Percentiles rank a stretch among this genome's conserved stretches.
These are phyloP conservation scores for Chlamydomonas sp. DNA, from an alignment of 139 green algal genomes.

Conservation along the genomic window DNA sequence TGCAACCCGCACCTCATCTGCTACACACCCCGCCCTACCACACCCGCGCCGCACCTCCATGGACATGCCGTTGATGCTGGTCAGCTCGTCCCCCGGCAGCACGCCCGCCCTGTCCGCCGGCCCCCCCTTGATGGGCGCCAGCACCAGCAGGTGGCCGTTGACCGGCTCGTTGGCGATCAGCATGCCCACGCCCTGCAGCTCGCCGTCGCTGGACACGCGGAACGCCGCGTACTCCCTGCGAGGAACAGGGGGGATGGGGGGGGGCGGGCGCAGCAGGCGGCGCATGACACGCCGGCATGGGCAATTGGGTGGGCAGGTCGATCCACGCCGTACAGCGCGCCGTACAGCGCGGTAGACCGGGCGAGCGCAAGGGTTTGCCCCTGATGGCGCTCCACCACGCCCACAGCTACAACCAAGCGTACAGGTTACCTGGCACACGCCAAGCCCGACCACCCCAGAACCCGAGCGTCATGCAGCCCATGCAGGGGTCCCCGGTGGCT, in stretches of 20 bases:
- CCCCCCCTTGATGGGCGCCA: slow-evolving; percentile 87
- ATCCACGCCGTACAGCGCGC: no score
- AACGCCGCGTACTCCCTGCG: slow-evolving; percentile 88
- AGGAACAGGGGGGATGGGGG: neutral
- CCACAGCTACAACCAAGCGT: no score
- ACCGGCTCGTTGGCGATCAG: slow-evolving; percentile 82
- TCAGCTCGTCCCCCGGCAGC: slow-evolving; percentile 85
- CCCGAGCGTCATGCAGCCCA: no score
- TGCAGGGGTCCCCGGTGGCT: no score
- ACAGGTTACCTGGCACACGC: no score
- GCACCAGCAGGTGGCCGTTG: slow-evolving; percentile 68
- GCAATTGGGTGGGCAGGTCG: neutral
- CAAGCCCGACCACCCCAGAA: no score
- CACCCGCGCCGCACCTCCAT: slow-evolving; percentile 8
- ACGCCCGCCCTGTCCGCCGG: slow-evolving; percentile 90
- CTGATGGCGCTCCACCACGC: no score
- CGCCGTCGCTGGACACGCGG: slow-evolving; percentile 81
- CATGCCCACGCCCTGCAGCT: slow-evolving; percentile 94
- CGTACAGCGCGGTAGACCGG: no score
- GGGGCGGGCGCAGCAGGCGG: neutral
- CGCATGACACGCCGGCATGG: neutral
- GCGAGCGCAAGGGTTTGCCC: no score
- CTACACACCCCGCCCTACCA: neutral
- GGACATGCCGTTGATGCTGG: slow-evolving; percentile 27
- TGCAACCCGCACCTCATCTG: neutral